Evolutionary conservation across 2,329 filamentous ascomycete species (phyloP).

Genomic region (Sclerotinia glacialis): DNA sequence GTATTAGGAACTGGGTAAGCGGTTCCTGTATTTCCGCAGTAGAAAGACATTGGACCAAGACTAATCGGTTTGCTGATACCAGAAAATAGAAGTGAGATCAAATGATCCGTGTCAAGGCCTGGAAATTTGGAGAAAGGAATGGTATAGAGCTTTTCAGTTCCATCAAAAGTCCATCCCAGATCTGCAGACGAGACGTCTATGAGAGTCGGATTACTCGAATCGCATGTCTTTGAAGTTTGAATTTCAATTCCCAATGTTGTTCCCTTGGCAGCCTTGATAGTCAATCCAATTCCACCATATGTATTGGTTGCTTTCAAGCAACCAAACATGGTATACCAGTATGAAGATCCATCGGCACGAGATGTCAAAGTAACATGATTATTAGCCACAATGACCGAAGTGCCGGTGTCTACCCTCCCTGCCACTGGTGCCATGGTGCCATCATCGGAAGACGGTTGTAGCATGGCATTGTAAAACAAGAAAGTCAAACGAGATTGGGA

Average conservation of each 20-base stretch:
- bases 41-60: constrained; percentile 56
- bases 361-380: constrained; percentile 54
- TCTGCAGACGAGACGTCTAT: constrained; percentile 42
- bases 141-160: constrained; percentile 57
- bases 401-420: constrained; percentile 31
- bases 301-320: constrained; percentile 50
- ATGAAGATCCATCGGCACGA: constrained; percentile 45
- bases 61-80: constrained; percentile 48
- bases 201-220: constrained; percentile 39
- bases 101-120: constrained; percentile 50
- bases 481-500: constrained; percentile 62
- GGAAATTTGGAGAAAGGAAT: constrained; percentile 54
- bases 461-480: constrained; percentile 58
- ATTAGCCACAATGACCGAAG: constrained; percentile 51
- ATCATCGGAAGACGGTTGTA: constrained; percentile 55
- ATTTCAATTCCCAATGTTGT: constrained; percentile 53
- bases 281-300: constrained; percentile 56
- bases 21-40: constrained; percentile 51
- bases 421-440: constrained; percentile 46
- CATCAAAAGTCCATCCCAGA: constrained; percentile 60
- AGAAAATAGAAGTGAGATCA: constrained; percentile 52
- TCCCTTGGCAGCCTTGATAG: constrained; percentile 52
- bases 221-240: constrained; percentile 45
- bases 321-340: constrained; percentile 57
- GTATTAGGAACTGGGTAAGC: constrained; percentile 50